Conservation (phyloP, 2,329 filamentous ascomycete species). For the Phaeosphaeriaceae sp. region DNA sequence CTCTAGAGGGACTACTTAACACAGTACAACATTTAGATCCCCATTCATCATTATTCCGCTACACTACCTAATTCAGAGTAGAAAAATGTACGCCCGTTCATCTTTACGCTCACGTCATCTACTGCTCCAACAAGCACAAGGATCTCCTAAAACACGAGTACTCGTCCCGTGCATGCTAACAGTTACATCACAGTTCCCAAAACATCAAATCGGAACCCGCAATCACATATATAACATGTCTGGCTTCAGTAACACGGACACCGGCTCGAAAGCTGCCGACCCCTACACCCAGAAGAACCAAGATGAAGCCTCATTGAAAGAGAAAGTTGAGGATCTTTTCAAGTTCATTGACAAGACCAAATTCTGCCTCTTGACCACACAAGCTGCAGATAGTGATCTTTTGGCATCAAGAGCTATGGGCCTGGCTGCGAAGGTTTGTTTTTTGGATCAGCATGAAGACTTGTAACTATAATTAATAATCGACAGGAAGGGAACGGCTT, state of each 20-base stretch:
- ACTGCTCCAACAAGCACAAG: slow-evolving; percentile 6
- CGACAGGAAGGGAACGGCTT: slow-evolving; percentile 75
- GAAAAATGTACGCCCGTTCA: slow-evolving; percentile 19
- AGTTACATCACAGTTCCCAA: slow-evolving; percentile 22
- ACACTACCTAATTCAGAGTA: not conserved
- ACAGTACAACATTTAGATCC: slow-evolving; percentile 13
- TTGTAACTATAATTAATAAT: slow-evolving; percentile 5
- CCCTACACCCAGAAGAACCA: slow-evolving; percentile 81
- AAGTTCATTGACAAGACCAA: slow-evolving; percentile 75
- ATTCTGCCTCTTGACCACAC: slow-evolving; percentile 89
- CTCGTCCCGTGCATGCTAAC: slow-evolving; percentile 27
- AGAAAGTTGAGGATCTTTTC: slow-evolving; percentile 77
- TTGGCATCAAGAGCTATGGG: slow-evolving; percentile 88
- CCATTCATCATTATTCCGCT: slow-evolving; percentile 8
- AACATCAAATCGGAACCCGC: slow-evolving; percentile 12
- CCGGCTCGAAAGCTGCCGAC: slow-evolving; percentile 62
- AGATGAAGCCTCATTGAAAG: slow-evolving; percentile 71
- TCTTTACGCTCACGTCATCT: slow-evolving; percentile 7
- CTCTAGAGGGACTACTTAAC: slow-evolving; percentile 13
- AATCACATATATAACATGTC: slow-evolving; percentile 35
- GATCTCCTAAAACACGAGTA: slow-evolving; percentile 8
- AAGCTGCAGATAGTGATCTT: slow-evolving; percentile 67
- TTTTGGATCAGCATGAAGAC: not conserved
- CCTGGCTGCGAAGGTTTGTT: slow-evolving; percentile 73
- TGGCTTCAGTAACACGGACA: slow-evolving; percentile 49